phyloP scores from a whole-genome alignment of 305 asterid species.

The Solanum hybrid region DNA sequence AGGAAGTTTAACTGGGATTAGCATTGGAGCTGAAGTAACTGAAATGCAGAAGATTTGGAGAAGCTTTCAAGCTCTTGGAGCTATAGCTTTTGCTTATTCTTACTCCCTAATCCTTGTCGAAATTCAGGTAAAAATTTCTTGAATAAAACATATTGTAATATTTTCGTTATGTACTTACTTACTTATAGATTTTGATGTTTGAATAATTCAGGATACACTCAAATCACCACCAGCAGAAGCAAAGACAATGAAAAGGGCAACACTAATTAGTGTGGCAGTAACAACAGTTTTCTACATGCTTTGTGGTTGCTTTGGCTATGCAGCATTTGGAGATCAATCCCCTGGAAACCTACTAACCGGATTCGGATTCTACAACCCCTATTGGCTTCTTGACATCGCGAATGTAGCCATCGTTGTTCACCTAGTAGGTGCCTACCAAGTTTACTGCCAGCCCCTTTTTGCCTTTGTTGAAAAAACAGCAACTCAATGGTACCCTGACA shows the following conservation, averaged over 20 bases:
- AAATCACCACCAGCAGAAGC: conserved; percentile 57
- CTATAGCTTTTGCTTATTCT: conserved; percentile 65
- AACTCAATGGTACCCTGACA: conserved; percentile 20
- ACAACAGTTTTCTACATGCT: conserved; percentile 55
- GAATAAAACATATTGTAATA: neutral
- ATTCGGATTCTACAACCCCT: conserved; percentile 67
- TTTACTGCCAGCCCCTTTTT: conserved; percentile 59
- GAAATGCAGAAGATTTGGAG: conserved; percentile 56
- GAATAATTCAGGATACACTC: conserved; percentile 35
- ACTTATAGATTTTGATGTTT: neutral
- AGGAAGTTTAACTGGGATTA: conserved; percentile 53
- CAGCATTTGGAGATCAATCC: conserved; percentile 50
- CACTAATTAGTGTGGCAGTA: conserved; percentile 29
- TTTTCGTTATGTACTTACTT: neutral
- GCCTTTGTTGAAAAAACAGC: conserved; percentile 45
- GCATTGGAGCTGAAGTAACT: conserved; percentile 28
- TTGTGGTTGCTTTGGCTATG: conserved; percentile 64
- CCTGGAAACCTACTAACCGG: conserved; percentile 63
- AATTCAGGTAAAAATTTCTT: conserved; percentile 37
- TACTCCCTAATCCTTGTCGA: conserved; percentile 58
- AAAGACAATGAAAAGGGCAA: conserved; percentile 52
- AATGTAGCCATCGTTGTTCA: conserved; percentile 47
- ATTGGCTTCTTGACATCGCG: conserved; percentile 52
- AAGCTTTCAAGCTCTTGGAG: conserved; percentile 65
- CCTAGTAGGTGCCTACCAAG: conserved; percentile 59